A percentile compares a stretch with the other conserved stretches of the same genome.
Conservation (phyloP, 2,329 filamentous ascomycete genomes). For the Chaetothyriales sp. region DNA sequence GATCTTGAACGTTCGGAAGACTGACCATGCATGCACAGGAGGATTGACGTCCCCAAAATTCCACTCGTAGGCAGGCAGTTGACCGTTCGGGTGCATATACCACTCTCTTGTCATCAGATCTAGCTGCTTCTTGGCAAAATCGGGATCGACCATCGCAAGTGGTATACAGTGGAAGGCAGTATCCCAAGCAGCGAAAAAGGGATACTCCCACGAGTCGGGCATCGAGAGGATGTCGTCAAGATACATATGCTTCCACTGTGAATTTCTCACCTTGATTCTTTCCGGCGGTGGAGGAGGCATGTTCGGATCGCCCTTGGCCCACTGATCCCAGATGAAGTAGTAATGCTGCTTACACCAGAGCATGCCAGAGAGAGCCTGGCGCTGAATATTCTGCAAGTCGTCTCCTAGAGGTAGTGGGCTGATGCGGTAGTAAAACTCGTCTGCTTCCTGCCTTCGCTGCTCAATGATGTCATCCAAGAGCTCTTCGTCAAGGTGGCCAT, state of each 20-base stretch:
- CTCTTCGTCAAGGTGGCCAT: conserved; percentile 79
- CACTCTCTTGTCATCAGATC: conserved; percentile 93
- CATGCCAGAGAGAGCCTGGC: conserved; percentile 91
- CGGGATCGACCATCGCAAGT: conserved; percentile 90
- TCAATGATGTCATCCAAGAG: conserved; percentile 84
- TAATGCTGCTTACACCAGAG: conserved; percentile 98
- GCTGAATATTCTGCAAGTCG: conserved; percentile 85
- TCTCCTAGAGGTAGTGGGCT: conserved; percentile 89
- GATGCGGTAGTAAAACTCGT: conserved; percentile 89
- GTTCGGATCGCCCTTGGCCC: conserved; percentile 83
- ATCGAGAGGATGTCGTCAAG: conserved; percentile 92
- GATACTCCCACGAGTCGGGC: conserved; percentile 98
- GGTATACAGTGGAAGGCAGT: conserved; percentile 95
- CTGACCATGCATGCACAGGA: conserved; percentile 90
- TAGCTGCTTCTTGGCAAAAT: conserved; percentile 95
- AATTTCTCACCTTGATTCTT: conserved; percentile 70
- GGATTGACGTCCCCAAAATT: conserved; percentile 97
- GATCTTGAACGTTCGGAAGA: conserved; percentile 94
- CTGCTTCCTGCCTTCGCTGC: conserved; percentile 71
- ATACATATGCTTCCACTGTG: conserved; percentile 87
- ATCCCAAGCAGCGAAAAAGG: conserved; percentile 96
- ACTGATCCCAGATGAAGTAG: conserved; percentile 93
- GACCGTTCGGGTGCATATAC: conserved; percentile 97
- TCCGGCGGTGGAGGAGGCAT: conserved; percentile 74
- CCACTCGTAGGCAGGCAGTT: conserved; percentile 89